These are phyloP conservation scores for Leccinum huronense DNA, from an alignment of 1,284 basidiomycete species.

Conservation along the genomic window DNA sequence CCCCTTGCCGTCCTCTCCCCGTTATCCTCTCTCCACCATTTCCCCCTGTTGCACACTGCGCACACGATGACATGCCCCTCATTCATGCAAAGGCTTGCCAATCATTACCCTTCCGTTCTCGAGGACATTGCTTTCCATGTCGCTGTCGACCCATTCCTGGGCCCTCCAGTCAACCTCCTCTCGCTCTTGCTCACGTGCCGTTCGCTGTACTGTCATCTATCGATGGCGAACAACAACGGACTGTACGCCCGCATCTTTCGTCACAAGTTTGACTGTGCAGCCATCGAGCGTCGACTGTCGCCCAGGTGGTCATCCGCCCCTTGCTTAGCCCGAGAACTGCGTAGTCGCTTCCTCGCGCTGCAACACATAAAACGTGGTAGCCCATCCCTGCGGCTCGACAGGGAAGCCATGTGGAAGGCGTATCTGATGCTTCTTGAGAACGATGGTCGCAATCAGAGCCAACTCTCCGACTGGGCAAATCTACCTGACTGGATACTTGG, in stretches of 20 bases:
- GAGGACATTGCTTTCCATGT: conserved; percentile 42
- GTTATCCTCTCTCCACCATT: conserved; percentile 2
- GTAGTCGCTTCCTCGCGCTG: conserved; percentile 39
- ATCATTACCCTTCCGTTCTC: conserved; percentile 31
- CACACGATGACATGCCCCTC: conserved; percentile 9
- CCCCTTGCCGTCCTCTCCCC: conserved; percentile 13
- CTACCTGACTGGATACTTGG: conserved; percentile 31
- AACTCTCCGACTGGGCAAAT: conserved; percentile 46
- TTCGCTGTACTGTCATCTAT: conserved; percentile 42
- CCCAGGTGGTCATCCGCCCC: conserved; percentile 38
- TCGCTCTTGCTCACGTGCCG: conserved; percentile 52
- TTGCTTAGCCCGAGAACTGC: conserved; percentile 41
- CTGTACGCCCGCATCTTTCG: conserved; percentile 64
- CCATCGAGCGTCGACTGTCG: conserved; percentile 53
- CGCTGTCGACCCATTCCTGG: conserved; percentile 38
- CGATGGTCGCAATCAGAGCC: conserved; percentile 62
- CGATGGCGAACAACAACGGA: conserved; percentile 40
- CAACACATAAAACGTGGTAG: conserved; percentile 37
- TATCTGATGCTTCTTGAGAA: conserved; percentile 72
- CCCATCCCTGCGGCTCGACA: conserved; percentile 20
- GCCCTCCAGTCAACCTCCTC: conserved; percentile 43
- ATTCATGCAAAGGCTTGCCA: conserved; percentile 27
- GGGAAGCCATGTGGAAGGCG: conserved; percentile 54
- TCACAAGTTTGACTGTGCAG: conserved; percentile 57
- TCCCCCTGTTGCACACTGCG: neutral